A percentile compares a stretch with the other conserved stretches of the same genome.
Evolutionary conservation across 1,284 basidiomycete species (phyloP).

Genomic region (Moesziomyces aphidis): DNA sequence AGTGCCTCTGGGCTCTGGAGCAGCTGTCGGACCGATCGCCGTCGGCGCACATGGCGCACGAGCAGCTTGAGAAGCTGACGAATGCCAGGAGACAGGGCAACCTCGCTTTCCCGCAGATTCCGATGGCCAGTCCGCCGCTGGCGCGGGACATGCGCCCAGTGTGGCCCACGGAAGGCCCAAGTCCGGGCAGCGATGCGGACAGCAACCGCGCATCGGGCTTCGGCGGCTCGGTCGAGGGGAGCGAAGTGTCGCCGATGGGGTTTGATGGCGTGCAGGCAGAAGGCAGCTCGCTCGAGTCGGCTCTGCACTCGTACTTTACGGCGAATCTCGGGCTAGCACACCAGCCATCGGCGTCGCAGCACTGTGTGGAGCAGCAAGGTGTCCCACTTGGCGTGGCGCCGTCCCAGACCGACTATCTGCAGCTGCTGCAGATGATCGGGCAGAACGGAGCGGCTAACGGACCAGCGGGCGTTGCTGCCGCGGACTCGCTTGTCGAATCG

Average conservation of each 20-base stretch:
- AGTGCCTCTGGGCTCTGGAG: constrained; percentile 21
- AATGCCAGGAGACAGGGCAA: constrained; percentile 1
- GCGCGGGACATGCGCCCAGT: not conserved
- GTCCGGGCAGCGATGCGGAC: constrained; percentile 6
- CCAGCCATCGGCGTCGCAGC: not conserved
- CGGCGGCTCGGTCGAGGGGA: constrained; percentile 1
- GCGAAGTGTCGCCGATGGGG: not conserved
- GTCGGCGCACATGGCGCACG: constrained; percentile 13
- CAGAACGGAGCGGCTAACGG: not conserved
- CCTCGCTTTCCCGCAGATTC: constrained; percentile 10
- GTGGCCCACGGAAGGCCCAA: not conserved
- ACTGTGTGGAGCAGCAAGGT: not conserved
- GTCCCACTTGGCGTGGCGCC: not conserved
- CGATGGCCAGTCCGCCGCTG: constrained; percentile 11
- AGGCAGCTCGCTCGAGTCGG: constrained; percentile 1
- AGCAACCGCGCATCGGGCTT: constrained; percentile 8
- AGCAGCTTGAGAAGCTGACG: constrained; percentile 11
- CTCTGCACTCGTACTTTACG: constrained; percentile 8
- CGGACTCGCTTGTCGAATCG: not conserved
- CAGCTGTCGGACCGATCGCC: constrained; percentile 20
- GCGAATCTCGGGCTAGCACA: not conserved
- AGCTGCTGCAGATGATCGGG: constrained; percentile 8
- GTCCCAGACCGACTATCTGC: constrained; percentile 6
- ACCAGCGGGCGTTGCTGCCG: not conserved
- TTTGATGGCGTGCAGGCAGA: not conserved